A percentile compares a stretch with the other conserved stretches of the same genome.
Evolutionary conservation across 2,329 filamentous ascomycete genomes (phyloP).

Genomic region (Nemania sp.): DNA sequence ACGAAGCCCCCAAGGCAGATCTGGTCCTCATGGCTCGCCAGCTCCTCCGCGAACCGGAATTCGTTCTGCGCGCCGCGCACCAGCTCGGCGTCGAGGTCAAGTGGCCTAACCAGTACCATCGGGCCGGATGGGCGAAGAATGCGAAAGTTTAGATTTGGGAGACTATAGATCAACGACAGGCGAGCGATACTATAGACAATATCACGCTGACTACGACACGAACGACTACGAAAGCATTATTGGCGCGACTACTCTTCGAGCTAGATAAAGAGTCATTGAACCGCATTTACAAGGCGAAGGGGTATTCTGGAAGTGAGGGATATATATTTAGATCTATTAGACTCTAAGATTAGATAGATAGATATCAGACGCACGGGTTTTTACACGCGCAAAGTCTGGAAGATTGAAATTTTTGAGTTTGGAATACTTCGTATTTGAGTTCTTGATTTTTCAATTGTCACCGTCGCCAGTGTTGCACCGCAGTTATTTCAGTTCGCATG

Average conservation of each 20-base stretch:
- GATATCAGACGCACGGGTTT: neutral
- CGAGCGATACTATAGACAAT: neutral
- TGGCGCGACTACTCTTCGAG: neutral
- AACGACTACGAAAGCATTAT: neutral
- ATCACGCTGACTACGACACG: neutral
- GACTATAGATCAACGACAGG: neutral
- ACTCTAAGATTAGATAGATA: too few relatives aligned
- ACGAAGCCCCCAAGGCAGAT: slow-evolving; percentile 58
- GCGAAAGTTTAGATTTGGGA: slow-evolving; percentile 31
- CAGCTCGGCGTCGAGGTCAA: slow-evolving; percentile 71
- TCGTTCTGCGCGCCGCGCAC: slow-evolving; percentile 73
- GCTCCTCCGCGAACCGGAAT: slow-evolving; percentile 80
- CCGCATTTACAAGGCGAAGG: neutral
- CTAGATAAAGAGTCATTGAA: neutral
- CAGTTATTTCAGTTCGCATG: too few relatives aligned
- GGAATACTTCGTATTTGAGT: too few relatives aligned
- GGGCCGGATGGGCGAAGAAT: slow-evolving; percentile 41
- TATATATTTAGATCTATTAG: neutral
- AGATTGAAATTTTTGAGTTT: too few relatives aligned
- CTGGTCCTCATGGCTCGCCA: slow-evolving; percentile 73
- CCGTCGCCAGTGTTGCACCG: too few relatives aligned
- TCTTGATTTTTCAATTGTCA: too few relatives aligned
- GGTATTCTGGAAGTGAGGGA: neutral
- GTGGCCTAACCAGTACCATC: slow-evolving; percentile 69
- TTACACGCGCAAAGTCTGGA: too few relatives aligned